Percentiles rank a stretch among this genome's conserved stretches.
phyloP scores from a whole-genome alignment of 208 protist genomes.

The Acanthamoeba sp. region DNA sequence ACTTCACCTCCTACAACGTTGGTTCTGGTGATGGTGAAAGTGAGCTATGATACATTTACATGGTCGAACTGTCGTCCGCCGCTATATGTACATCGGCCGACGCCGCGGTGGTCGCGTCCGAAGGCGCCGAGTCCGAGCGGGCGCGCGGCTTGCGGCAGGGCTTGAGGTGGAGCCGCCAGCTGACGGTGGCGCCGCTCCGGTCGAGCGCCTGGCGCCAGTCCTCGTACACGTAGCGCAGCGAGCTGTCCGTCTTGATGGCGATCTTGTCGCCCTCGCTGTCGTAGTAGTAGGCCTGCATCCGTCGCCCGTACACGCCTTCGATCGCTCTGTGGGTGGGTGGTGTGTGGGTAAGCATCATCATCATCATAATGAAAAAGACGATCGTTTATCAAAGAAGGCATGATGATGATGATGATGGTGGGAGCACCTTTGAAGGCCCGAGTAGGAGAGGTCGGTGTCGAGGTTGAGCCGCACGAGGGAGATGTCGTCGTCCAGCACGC shows the following conservation, averaged over 20 bases:
- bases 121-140: background rate
- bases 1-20: no score
- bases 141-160: background rate
- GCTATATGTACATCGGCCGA: background rate
- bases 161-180: slow-evolving; percentile 19
- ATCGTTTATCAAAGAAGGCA: background rate
- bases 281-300: background rate
- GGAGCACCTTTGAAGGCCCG: background rate
- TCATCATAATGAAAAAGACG: background rate
- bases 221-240: background rate
- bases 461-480: slow-evolving; percentile 22
- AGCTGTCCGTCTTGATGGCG: background rate
- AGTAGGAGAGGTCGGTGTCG: background rate
- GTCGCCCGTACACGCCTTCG: background rate
- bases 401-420: background rate
- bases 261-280: slow-evolving; percentile 19
- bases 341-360: background rate
- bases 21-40: background rate
- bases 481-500: background rate
- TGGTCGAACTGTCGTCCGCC: background rate
- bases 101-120: background rate
- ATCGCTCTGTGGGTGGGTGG: background rate
- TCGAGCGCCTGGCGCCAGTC: background rate
- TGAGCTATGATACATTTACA: background rate
- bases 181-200: background rate